These are phyloP conservation scores for Aspergillus ibericus DNA, from an alignment of 2,329 filamentous ascomycete species.

Conservation along the genomic window DNA sequence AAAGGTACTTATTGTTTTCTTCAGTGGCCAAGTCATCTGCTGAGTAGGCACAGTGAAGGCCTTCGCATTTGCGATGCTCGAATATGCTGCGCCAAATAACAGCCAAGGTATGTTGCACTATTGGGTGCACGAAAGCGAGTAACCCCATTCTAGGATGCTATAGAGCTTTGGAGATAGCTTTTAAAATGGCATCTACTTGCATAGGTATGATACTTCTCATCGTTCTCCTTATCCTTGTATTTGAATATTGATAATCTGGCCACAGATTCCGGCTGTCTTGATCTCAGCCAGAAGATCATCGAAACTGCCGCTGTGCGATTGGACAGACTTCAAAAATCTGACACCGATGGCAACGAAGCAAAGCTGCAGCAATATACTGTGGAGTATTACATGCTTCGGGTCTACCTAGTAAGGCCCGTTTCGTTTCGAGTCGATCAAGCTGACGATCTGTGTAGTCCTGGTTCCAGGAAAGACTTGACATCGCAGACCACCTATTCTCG, in stretches of 20 bases:
- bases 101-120: constrained; percentile 10
- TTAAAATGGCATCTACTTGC: constrained; percentile 66
- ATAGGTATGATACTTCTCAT: constrained; percentile 53
- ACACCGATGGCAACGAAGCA: constrained; percentile 8
- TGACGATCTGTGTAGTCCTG: constrained; percentile 59
- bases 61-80: constrained; percentile 69
- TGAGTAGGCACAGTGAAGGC: constrained; percentile 42
- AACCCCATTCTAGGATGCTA: constrained; percentile 41
- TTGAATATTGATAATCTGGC: no score
- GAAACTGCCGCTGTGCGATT: constrained; percentile 64
- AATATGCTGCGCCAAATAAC: constrained; percentile 46
- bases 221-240: background rate
- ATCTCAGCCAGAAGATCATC: constrained; percentile 61
- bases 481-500: constrained; percentile 75
- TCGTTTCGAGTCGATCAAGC: background rate
- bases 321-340: constrained; percentile 25
- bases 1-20: constrained; percentile 15
- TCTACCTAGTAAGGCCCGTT: constrained; percentile 59
- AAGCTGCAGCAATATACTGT: constrained; percentile 31
- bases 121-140: background rate
- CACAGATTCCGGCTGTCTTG: constrained; percentile 55
- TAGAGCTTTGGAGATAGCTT: constrained; percentile 64
- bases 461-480: constrained; percentile 69
- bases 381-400: constrained; percentile 67
- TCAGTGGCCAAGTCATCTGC: background rate